Percentiles rank a stretch among this genome's conserved stretches.
phyloP scores from a whole-genome alignment of 768 basidiomycete species.

The Calocera viscosa region DNA sequence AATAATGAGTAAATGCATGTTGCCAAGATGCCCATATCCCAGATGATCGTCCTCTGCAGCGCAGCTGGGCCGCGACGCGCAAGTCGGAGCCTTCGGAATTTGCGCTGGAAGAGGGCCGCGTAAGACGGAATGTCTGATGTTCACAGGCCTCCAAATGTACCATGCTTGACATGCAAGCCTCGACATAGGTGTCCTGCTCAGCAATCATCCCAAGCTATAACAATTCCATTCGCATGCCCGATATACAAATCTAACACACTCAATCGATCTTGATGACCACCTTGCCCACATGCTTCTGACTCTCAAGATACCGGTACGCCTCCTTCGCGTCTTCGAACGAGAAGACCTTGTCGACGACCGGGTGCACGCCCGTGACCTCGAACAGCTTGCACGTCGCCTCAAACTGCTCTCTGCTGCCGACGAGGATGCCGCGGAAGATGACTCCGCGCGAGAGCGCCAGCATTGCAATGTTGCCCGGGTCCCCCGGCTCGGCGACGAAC shows the following conservation, averaged over 20 bases:
- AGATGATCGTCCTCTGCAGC: conserved; percentile 59
- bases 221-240: no score
- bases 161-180: no score
- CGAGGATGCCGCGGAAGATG: conserved; percentile 39
- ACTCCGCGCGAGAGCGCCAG: conserved; percentile 32
- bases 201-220: no score
- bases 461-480: conserved; percentile 23
- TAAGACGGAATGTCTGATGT: no score
- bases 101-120: no score
- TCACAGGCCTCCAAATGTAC: no score
- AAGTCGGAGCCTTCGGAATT: conserved; percentile 64
- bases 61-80: conserved; percentile 51
- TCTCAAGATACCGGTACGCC: conserved; percentile 43
- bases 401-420: conserved; percentile 53
- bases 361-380: conserved; percentile 34
- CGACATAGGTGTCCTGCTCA: no score
- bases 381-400: conserved; percentile 42
- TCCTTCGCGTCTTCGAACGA: conserved; percentile 40
- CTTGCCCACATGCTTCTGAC: conserved; percentile 50
- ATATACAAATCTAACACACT: not conserved
- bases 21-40: conserved; percentile 32
- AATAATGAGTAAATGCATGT: no score
- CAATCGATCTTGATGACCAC: conserved; percentile 39
- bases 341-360: conserved; percentile 48
- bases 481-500: conserved; percentile 27